Conservation (phyloP, 2,329 filamentous ascomycete species). For the Botryosphaeria agaves region DNA sequence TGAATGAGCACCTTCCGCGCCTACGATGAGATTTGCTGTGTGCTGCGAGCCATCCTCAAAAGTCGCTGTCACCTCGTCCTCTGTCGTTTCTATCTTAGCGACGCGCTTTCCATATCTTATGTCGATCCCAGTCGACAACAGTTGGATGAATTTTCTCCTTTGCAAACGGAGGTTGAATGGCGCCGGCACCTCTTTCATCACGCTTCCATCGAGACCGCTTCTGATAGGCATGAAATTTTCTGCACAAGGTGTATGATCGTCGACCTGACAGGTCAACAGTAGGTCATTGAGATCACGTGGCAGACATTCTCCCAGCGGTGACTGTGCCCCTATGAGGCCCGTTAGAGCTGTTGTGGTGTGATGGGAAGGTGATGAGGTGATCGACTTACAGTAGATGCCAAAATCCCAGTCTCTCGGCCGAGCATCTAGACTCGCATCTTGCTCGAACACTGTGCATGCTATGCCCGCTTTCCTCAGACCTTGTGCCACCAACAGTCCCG, state of each 20-base stretch:
- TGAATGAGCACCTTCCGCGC: conserved; percentile 20
- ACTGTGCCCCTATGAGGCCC: conserved; percentile 1
- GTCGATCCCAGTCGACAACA: conserved; percentile 12
- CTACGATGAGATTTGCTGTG: conserved; percentile 17
- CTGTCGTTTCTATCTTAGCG: conserved; percentile 15
- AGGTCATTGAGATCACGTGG: conserved; percentile 9
- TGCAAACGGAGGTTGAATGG: conserved; percentile 12
- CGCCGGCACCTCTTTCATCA: conserved; percentile 10
- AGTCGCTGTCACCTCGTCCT: conserved; percentile 14
- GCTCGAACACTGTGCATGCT: conserved; percentile 14
- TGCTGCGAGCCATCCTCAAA: conserved; percentile 18
- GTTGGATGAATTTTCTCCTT: conserved; percentile 11
- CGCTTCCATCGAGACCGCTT: conserved; percentile 10
- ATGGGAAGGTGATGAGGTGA: background rate
- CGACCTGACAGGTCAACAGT: conserved; percentile 10
- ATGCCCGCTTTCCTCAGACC: conserved; percentile 9
- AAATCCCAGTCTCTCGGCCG: conserved; percentile 16
- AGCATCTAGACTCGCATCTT: conserved; percentile 10
- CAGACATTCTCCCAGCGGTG: conserved; percentile 13
- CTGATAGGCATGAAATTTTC: conserved; percentile 10
- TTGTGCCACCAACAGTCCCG: too few relatives aligned
- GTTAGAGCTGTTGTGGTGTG: background rate
- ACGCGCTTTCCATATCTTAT: conserved; percentile 24
- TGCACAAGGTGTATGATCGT: conserved; percentile 8
- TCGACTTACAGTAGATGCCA: conserved; percentile 16